phyloP scores from a whole-genome alignment of 768 basidiomycete genomes.

The Mycena latifolia region DNA sequence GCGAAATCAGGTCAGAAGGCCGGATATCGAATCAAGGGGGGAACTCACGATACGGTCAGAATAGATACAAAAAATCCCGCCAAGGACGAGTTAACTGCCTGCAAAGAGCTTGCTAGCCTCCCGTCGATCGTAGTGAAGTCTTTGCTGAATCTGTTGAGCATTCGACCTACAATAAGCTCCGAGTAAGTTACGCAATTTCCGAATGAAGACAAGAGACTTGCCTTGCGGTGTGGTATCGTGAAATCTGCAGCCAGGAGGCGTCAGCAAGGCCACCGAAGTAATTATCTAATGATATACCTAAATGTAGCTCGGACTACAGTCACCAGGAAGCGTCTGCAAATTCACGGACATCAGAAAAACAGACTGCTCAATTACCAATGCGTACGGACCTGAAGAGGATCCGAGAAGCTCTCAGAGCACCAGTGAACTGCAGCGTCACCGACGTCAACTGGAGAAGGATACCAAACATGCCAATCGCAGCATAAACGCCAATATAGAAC shows the following conservation, averaged over 20 bases:
- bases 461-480: constrained; percentile 58
- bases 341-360: constrained; percentile 33
- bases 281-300: constrained; percentile 80
- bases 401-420: constrained; percentile 63
- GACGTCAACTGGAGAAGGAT: constrained; percentile 5
- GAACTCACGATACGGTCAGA: constrained; percentile 5
- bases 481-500: constrained; percentile 79
- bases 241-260: not conserved
- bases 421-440: constrained; percentile 65
- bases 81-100: constrained; percentile 81
- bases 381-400: constrained; percentile 53
- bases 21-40: not conserved
- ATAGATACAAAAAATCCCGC: constrained; percentile 84
- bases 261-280: not conserved
- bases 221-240: constrained; percentile 82
- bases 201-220: constrained; percentile 31
- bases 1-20: no score
- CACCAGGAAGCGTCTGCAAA: constrained; percentile 64
- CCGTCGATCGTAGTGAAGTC: constrained; percentile 91
- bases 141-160: constrained; percentile 80
- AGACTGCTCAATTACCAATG: constrained; percentile 35
- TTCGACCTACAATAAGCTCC: constrained; percentile 64
- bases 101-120: constrained; percentile 74
- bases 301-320: constrained; percentile 86
- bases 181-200: not conserved